A percentile compares a stretch with the other conserved stretches of the same genome.
phyloP scores from a whole-genome alignment of 2,329 filamentous ascomycete species.

The Fusarium clavum region DNA sequence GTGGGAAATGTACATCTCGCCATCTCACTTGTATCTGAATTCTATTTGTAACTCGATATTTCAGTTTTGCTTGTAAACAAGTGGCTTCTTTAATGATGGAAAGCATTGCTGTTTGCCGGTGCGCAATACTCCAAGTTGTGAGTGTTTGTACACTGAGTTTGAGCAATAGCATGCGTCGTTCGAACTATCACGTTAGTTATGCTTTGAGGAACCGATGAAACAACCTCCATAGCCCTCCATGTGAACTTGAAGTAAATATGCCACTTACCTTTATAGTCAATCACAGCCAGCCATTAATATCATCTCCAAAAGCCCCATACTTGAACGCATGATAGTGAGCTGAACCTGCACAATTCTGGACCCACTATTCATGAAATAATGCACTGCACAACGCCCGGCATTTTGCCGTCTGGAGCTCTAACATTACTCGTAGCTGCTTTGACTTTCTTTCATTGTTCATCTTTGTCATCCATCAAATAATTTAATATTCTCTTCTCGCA shows the following conservation, averaged over 20 bases:
- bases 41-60: neutral
- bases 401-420: conserved; percentile 40
- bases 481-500: conserved; percentile 17
- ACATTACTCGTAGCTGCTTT: conserved; percentile 20
- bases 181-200: neutral
- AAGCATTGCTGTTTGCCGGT: neutral
- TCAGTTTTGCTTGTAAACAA: neutral
- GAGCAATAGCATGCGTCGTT: neutral
- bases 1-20: neutral
- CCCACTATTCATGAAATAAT: conserved; percentile 20
- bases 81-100: neutral
- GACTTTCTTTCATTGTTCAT: conserved; percentile 26
- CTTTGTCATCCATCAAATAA: conserved; percentile 39
- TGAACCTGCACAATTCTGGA: conserved; percentile 5
- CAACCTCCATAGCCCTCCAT: neutral
- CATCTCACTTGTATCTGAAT: neutral
- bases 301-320: neutral
- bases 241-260: neutral
- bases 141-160: neutral
- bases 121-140: fast-evolving
- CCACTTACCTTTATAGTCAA: neutral
- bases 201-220: too few relatives aligned
- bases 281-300: neutral
- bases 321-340: neutral
- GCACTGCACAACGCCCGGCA: conserved; percentile 28